phyloP scores from a whole-genome alignment of 805 yeast species.

The Tetrapisispora namnaoensis region DNA sequence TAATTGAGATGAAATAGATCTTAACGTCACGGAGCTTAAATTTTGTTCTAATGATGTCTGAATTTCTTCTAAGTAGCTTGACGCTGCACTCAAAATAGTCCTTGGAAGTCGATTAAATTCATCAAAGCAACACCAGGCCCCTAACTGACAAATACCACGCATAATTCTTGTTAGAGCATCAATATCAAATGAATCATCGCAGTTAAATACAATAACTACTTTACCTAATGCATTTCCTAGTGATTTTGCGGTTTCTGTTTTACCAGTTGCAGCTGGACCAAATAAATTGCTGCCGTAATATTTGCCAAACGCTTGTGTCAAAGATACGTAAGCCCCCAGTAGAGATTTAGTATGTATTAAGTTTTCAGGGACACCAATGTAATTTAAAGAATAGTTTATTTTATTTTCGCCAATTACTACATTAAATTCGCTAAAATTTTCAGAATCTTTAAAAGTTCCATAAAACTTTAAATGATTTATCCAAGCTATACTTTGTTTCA shows the following conservation, averaged over 20 bases:
- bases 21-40: not conserved
- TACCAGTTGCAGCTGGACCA: constrained; percentile 98
- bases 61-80: constrained; percentile 67
- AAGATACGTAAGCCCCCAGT: constrained; percentile 50
- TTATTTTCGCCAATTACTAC: constrained; percentile 43
- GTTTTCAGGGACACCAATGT: constrained; percentile 62
- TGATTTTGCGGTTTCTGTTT: constrained; percentile 84
- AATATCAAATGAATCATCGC: constrained; percentile 83
- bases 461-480: constrained; percentile 43
- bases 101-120: constrained; percentile 79
- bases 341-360: constrained; percentile 71
- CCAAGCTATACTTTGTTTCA: constrained; percentile 35
- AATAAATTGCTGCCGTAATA: constrained; percentile 80
- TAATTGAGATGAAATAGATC: constrained; percentile 27
- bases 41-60: constrained; percentile 40
- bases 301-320: constrained; percentile 67
- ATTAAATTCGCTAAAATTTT: constrained; percentile 29
- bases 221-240: constrained; percentile 71
- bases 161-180: constrained; percentile 69
- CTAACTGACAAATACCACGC: constrained; percentile 69
- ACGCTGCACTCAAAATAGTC: constrained; percentile 69
- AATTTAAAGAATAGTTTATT: constrained; percentile 70
- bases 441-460: constrained; percentile 20
- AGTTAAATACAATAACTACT: constrained; percentile 77
- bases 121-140: constrained; percentile 95